These are phyloP conservation scores for Cladorrhinum samala DNA, from an alignment of 495 filamentous ascomycete species.

Conservation along the genomic window DNA sequence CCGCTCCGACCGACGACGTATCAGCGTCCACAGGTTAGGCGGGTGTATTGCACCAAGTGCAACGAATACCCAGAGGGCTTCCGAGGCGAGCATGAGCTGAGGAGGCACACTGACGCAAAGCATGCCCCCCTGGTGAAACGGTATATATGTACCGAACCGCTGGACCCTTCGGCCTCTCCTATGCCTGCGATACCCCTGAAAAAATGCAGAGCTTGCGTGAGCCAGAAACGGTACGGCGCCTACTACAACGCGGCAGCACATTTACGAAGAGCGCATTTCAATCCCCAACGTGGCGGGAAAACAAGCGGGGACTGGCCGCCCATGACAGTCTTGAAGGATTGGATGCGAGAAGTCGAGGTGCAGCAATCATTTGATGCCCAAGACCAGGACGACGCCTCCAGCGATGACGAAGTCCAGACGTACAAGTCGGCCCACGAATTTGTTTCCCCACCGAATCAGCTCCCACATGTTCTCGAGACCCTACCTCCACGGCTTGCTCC, in stretches of 20 bases:
- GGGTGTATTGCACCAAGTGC: constrained; percentile 73
- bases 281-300: constrained; percentile 70
- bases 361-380: constrained; percentile 43
- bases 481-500: constrained; percentile 40
- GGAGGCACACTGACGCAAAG: constrained; percentile 76
- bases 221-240: constrained; percentile 77
- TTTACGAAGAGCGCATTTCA: constrained; percentile 83
- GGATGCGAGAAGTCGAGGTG: constrained; percentile 81
- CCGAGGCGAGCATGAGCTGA: constrained; percentile 88
- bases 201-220: constrained; percentile 84
- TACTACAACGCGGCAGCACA: constrained; percentile 98
- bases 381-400: constrained; percentile 41
- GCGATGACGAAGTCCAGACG: constrained; percentile 39
- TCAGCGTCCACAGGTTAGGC: constrained; percentile 67
- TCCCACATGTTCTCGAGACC: constrained; percentile 27
- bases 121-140: constrained; percentile 69
- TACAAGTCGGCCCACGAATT: constrained; percentile 37
- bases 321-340: constrained; percentile 78
- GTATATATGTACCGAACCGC: constrained; percentile 63
- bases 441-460: constrained; percentile 30
- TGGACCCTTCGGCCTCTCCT: constrained; percentile 33
- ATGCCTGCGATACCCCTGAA: constrained; percentile 62
- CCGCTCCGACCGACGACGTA: constrained; percentile 63
- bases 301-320: constrained; percentile 79
- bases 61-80: constrained; percentile 82